phyloP scores from a whole-genome alignment of 2,329 filamentous ascomycete species.

The Calonectria pseudoreteaudii region DNA sequence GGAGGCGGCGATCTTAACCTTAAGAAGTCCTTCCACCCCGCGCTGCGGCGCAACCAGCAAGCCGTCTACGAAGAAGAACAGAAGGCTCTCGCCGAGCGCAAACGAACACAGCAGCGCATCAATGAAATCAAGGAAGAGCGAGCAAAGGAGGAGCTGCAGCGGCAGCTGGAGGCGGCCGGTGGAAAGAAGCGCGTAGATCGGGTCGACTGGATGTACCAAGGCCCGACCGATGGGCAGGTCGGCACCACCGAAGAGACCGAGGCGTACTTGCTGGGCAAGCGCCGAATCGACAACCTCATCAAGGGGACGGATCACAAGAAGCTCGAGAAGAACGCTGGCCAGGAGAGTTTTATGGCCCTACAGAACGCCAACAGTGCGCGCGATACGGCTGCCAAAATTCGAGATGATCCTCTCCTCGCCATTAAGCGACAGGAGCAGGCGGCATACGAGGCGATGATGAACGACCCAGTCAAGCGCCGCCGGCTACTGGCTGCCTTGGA shows the following conservation, averaged over 20 bases:
- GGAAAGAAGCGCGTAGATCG: conserved; percentile 83
- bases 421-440: conserved; percentile 94
- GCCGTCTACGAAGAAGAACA: conserved; percentile 93
- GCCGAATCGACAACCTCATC: conserved; percentile 85
- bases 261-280: conserved; percentile 91
- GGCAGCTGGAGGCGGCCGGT: conserved; percentile 88
- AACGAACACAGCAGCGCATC: conserved; percentile 89
- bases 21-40: conserved; percentile 96
- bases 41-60: conserved; percentile 89
- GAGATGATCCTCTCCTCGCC: conserved; percentile 90
- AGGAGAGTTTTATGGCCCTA: conserved; percentile 70
- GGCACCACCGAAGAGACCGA: conserved; percentile 91
- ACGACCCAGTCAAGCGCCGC: conserved; percentile 75
- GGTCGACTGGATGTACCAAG: conserved; percentile 99
- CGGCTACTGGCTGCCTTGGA: conserved; percentile 76
- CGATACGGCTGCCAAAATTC: conserved; percentile 87
- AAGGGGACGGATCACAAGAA: conserved; percentile 85
- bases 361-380: conserved; percentile 79
- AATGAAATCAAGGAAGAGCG: conserved; percentile 96
- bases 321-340: conserved; percentile 78
- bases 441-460: conserved; percentile 84
- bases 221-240: conserved; percentile 81
- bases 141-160: conserved; percentile 90
- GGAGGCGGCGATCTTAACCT: conserved; percentile 95
- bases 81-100: conserved; percentile 93